These are phyloP conservation scores for Hanseniaspora guilliermondii DNA, from an alignment of 805 yeast genomes.

Conservation along the genomic window DNA sequence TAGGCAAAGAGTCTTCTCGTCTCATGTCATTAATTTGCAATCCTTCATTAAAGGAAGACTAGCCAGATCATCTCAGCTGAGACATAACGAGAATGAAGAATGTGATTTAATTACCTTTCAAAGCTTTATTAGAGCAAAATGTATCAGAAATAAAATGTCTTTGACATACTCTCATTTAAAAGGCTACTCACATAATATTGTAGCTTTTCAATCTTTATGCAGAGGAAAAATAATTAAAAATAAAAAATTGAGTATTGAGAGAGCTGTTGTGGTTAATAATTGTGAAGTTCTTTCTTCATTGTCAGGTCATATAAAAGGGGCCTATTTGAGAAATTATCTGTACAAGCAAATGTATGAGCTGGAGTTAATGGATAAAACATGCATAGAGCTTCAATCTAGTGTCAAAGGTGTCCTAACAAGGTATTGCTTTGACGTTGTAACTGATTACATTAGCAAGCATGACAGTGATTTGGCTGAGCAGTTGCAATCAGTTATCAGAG, in stretches of 20 bases:
- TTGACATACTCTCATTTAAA: background rate
- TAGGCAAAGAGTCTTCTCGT: background rate
- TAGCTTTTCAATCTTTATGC: conserved; percentile 40
- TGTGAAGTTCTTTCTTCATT: background rate
- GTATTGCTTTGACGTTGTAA: conserved; percentile 40
- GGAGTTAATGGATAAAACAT: conserved; percentile 24
- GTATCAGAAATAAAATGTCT: conserved; percentile 21
- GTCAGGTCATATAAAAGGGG: conserved; percentile 28
- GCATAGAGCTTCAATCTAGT: conserved; percentile 39
- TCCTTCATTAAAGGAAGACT: conserved; percentile 27
- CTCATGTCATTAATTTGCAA: conserved; percentile 24
- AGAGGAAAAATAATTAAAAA: conserved; percentile 34
- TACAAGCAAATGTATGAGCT: conserved; percentile 26
- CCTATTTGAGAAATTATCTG: conserved; percentile 31
- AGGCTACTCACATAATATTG: background rate
- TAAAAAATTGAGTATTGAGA: conserved; percentile 16
- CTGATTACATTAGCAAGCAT: conserved; percentile 43
- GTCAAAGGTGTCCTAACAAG: conserved; percentile 54
- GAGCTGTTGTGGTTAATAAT: background rate
- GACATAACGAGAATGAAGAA: conserved; percentile 14
- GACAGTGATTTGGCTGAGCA: conserved; percentile 21
- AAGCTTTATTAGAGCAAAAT: conserved; percentile 33
- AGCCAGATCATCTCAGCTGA: conserved; percentile 15
- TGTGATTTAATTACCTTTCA: conserved; percentile 27
- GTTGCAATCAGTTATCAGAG: conserved; percentile 48